Evolutionary conservation across 2,329 filamentous ascomycete genomes (phyloP).

Genomic region (Achaetomium macrosporum): DNA sequence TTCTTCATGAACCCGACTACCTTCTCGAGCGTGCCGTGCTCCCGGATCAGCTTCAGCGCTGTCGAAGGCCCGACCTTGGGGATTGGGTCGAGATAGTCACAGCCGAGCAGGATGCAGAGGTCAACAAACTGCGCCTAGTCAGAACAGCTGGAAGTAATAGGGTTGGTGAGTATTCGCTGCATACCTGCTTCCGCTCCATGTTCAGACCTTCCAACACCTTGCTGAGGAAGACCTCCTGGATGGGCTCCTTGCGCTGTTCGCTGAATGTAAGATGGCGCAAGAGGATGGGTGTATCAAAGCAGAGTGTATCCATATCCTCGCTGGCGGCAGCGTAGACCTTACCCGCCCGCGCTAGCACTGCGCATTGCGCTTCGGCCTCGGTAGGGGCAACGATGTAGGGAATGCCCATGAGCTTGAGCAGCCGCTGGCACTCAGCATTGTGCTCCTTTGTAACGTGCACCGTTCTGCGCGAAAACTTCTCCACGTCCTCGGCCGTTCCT

Average conservation of each 20-base stretch:
- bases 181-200: slow-evolving; percentile 81
- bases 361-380: slow-evolving; percentile 95
- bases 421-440: slow-evolving; percentile 85
- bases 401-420: slow-evolving; percentile 92
- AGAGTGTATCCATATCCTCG: slow-evolving; percentile 98
- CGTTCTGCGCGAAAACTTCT: slow-evolving; percentile 91
- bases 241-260: slow-evolving; percentile 95
- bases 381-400: slow-evolving; percentile 94
- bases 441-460: slow-evolving; percentile 95
- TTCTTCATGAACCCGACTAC: slow-evolving; percentile 76
- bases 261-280: slow-evolving; percentile 92
- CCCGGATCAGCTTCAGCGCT: slow-evolving; percentile 87
- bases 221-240: slow-evolving; percentile 87
- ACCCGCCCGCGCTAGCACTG: slow-evolving; percentile 77
- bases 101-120: slow-evolving; percentile 93
- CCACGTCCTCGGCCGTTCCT: slow-evolving; percentile 92
- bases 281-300: slow-evolving; percentile 87
- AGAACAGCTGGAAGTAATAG: slow-evolving; percentile 15
- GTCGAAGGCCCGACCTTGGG: slow-evolving; percentile 91
- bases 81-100: slow-evolving; percentile 94
- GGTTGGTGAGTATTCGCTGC: slow-evolving; percentile 16
- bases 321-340: slow-evolving; percentile 96
- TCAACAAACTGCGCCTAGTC: slow-evolving; percentile 73
- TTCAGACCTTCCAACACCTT: slow-evolving; percentile 78
- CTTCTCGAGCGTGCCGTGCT: slow-evolving; percentile 81